These are phyloP conservation scores for Capillidium heterosporum DNA, from an alignment of 371 early-diverging fungal species.

Conservation along the genomic window DNA sequence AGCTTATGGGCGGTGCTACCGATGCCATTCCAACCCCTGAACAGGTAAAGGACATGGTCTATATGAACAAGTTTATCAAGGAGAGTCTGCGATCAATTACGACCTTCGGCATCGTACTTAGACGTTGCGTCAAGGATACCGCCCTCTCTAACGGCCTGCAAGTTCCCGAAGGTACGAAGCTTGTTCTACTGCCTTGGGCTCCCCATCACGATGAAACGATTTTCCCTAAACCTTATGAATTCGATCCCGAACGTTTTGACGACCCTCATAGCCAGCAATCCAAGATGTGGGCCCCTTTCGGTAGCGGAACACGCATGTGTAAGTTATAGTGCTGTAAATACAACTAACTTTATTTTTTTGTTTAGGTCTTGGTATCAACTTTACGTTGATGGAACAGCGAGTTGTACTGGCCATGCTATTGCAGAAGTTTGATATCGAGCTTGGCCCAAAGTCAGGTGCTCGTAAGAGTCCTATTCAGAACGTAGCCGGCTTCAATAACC, in stretches of 20 bases:
- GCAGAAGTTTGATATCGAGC: constrained; percentile 8
- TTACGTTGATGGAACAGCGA: constrained; percentile 30
- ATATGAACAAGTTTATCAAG: constrained; percentile 1
- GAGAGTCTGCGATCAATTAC: not conserved
- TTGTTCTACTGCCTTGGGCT: not conserved
- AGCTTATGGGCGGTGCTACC: not conserved
- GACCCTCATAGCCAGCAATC: not conserved
- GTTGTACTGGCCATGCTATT: constrained; percentile 24
- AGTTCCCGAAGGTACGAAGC: not conserved
- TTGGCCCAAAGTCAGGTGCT: not conserved
- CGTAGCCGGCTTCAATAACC: not conserved
- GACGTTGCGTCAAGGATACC: not conserved
- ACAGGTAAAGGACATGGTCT: not conserved
- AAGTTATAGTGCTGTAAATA: not conserved
- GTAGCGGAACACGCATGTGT: not conserved
- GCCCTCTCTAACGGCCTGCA: not conserved
- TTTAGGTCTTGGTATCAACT: constrained; percentile 24
- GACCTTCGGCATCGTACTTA: not conserved
- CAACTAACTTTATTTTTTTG: not conserved
- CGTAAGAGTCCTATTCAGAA: not conserved
- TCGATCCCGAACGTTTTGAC: not conserved
- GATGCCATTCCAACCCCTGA: not conserved
- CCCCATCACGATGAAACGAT: not conserved
- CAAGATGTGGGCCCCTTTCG: not conserved
- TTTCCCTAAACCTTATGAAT: not conserved